Percentiles rank a stretch among this genome's conserved stretches.
These are phyloP conservation scores for Axilococcus clingmanii DNA, from an alignment of 139 green algal species.

Conservation along the genomic window DNA sequence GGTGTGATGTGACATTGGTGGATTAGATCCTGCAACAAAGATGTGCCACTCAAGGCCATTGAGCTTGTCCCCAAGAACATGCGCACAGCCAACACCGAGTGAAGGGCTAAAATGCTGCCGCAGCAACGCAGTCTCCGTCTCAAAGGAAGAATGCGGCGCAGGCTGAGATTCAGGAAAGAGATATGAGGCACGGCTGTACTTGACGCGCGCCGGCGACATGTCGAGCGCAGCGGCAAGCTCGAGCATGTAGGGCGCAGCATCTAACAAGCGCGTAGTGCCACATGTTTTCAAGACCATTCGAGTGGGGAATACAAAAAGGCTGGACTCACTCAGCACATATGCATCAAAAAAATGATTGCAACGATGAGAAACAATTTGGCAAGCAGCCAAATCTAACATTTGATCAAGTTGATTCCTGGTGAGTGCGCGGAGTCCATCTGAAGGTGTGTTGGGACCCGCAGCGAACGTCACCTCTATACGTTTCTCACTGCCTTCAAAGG, in stretches of 20 bases:
- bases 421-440: constrained; percentile 56
- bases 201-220: constrained; percentile 50
- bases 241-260: constrained; percentile 66
- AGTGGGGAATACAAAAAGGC: constrained; percentile 88
- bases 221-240: constrained; percentile 49
- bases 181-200: constrained; percentile 88
- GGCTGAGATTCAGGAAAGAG: constrained; percentile 87
- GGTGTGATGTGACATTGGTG: constrained; percentile 42
- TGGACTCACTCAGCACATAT: constrained; percentile 95
- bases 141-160: constrained; percentile 44
- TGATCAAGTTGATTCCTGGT: constrained; percentile 53
- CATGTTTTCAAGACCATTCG: constrained; percentile 95
- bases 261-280: constrained; percentile 88
- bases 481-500: constrained; percentile 94
- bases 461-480: constrained; percentile 77
- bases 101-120: constrained; percentile 31
- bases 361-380: constrained; percentile 83
- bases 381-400: constrained; percentile 62
- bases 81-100: constrained; percentile 56
- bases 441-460: background rate
- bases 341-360: constrained; percentile 76
- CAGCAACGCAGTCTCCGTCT: constrained; percentile 64
- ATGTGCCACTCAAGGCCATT: constrained; percentile 91
- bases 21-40: constrained; percentile 54
- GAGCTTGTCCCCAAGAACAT: constrained; percentile 73